Conservation (phyloP, 2,329 filamentous ascomycete species). For the Colletotrichum limetticola region DNA sequence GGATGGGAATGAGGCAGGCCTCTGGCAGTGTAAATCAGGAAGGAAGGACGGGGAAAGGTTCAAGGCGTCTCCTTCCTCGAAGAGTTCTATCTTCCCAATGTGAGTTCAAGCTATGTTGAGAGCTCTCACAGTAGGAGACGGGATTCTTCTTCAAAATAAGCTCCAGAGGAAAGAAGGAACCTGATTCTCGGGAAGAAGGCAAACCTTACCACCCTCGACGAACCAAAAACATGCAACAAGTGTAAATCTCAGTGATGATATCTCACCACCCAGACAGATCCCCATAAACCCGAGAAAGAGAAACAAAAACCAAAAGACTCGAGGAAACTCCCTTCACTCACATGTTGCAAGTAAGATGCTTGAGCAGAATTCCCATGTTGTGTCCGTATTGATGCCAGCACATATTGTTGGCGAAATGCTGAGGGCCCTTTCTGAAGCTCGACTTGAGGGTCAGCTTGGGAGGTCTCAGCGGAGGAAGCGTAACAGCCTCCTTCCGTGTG, state of each 20-base stretch:
- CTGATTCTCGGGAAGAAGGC: neutral
- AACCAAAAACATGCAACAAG: neutral
- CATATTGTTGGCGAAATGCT: neutral
- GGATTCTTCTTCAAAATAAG: neutral
- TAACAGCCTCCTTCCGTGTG: neutral
- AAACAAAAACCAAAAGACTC: neutral
- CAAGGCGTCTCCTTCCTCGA: neutral
- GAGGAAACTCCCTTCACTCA: neutral
- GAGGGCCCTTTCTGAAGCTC: neutral
- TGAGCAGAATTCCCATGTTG: neutral
- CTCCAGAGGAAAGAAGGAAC: neutral
- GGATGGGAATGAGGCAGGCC: neutral
- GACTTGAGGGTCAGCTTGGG: neutral
- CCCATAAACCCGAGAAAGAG: neutral
- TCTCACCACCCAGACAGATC: neutral
- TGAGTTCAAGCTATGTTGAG: neutral
- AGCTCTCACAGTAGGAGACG: neutral
- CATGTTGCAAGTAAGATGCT: neutral
- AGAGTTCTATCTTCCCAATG: neutral
- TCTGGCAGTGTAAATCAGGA: neutral
- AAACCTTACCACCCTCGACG: neutral
- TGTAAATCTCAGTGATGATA: neutral
- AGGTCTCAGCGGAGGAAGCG: neutral
- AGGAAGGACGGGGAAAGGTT: neutral
- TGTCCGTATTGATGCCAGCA: neutral